Conservation (phyloP, 2,329 filamentous ascomycete genomes). For the Madurella fahalii region DNA sequence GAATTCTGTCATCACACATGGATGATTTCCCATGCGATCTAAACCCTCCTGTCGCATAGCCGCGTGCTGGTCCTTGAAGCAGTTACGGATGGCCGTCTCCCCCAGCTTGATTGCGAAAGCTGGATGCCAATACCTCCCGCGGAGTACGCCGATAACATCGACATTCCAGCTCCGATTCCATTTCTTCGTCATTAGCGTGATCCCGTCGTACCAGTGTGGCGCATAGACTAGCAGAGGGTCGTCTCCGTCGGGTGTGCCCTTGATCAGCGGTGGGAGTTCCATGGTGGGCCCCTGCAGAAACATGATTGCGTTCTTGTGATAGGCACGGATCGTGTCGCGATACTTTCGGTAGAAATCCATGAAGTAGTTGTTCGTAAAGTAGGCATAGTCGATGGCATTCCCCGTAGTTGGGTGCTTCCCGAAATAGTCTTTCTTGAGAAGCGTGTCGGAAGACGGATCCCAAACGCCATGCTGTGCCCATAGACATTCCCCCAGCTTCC, state of each 20-base stretch:
- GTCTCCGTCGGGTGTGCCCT: slow-evolving; percentile 84
- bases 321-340: slow-evolving; percentile 65
- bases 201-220: slow-evolving; percentile 93
- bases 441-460: slow-evolving; percentile 72
- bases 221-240: slow-evolving; percentile 81
- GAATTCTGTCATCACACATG: slow-evolving; percentile 88
- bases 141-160: slow-evolving; percentile 86
- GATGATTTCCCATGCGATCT: slow-evolving; percentile 84
- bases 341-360: slow-evolving; percentile 80
- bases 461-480: slow-evolving; percentile 98
- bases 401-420: slow-evolving; percentile 71
- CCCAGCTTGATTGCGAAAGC: slow-evolving; percentile 91
- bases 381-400: slow-evolving; percentile 70
- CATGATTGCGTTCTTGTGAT: slow-evolving; percentile 79
- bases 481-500: slow-evolving; percentile 90
- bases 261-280: slow-evolving; percentile 84
- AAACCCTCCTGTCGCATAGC: slow-evolving; percentile 80
- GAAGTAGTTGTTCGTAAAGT: slow-evolving; percentile 89
- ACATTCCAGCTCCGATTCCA: slow-evolving; percentile 99
- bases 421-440: slow-evolving; percentile 87
- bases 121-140: slow-evolving; percentile 82
- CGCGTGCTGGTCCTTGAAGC: slow-evolving; percentile 80
- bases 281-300: slow-evolving; percentile 89
- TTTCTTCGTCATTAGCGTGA: slow-evolving; percentile 96
- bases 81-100: slow-evolving; percentile 90